phyloP scores from a whole-genome alignment of 495 filamentous ascomycete genomes.

The Viridothelium virens region DNA sequence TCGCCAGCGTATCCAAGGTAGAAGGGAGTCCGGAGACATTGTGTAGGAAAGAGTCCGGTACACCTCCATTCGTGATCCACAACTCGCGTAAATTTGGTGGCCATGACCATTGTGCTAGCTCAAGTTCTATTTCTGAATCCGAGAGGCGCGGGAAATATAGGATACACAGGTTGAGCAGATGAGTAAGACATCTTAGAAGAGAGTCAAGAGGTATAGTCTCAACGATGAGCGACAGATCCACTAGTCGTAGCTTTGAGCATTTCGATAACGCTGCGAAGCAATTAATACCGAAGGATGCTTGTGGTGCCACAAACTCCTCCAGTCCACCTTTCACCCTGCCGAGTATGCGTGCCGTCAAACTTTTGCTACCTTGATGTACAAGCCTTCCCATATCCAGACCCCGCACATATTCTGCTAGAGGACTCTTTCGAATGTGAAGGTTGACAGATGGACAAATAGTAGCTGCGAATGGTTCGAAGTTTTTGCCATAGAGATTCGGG shows the following conservation, averaged over 20 bases:
- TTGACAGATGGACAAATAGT: slow-evolving; percentile 57
- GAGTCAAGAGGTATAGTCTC: slow-evolving; percentile 45
- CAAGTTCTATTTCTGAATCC: slow-evolving; percentile 26
- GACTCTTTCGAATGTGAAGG: slow-evolving; percentile 45
- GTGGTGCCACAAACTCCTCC: slow-evolving; percentile 57
- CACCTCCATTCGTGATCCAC: slow-evolving; percentile 37
- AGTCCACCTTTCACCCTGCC: slow-evolving; percentile 51
- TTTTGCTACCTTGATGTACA: slow-evolving; percentile 59
- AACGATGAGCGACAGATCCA: slow-evolving; percentile 55
- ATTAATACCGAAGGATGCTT: slow-evolving; percentile 56
- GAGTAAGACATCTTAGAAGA: slow-evolving; percentile 47
- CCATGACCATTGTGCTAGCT: slow-evolving; percentile 35
- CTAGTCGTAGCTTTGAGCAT: slow-evolving; percentile 45
- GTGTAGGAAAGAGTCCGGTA: slow-evolving; percentile 39
- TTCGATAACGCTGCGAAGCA: slow-evolving; percentile 57
- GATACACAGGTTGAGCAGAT: slow-evolving; percentile 41
- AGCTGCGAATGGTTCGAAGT: slow-evolving; percentile 52
- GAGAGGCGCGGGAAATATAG: slow-evolving; percentile 53
- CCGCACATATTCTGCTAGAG: slow-evolving; percentile 50
- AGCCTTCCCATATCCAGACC: slow-evolving; percentile 51
- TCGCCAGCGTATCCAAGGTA: slow-evolving; percentile 32
- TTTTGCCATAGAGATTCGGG: slow-evolving; percentile 45
- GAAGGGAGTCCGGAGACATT: slow-evolving; percentile 30
- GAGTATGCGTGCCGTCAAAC: slow-evolving; percentile 56
- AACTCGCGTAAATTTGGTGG: slow-evolving; percentile 41